Base-by-base conservation (phyloP, 2,329 filamentous ascomycete species). In the Talaromyces sp. region DNA sequence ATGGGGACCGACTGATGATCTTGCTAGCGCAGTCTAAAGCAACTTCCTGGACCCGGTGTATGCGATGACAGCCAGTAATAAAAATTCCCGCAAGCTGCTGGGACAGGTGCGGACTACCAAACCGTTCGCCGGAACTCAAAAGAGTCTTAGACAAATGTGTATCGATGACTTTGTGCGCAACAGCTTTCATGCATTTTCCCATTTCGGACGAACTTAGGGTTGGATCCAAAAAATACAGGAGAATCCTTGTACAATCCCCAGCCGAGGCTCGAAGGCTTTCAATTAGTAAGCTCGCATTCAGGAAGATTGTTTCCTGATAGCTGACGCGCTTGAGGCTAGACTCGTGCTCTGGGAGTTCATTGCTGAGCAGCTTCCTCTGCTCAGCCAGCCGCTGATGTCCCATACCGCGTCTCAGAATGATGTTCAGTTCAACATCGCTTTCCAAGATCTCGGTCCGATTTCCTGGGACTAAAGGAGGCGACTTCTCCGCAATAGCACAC, bases 341-440 rank as follows among this genome's bases (percentile, higher is more conserved):
- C 65, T 92, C 87, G 69, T 89, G 90, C 5, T 85, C 82, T 0
- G 93, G 91, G 31, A 99, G 81, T 52, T 95, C 83, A 65, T 86
- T 84, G 3, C 83, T 82, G 23, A 99, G 82, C 7, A 87, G 84
- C 70, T 88, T 90, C 80, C 96, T 97, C 73, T 96, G 92, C 66
- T 89, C 85, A 1, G 86, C 78, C 61, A 92, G 88, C 52, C 74
- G 74, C 65, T 93, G 87, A 33, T 88, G 85, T 66, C 87, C 91
- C 81, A 92, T 91, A 18, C 93, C 93, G 65, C 95, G 86, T 64
- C 93, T 88, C 58, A 99, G 82, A 18, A 98, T 90, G 0, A 92
- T 96, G 71, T 99, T 98, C 44, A 99, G 84, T 71, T 99, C 95
- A 61, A 99, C 93, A 67, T 98, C 95, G 73, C 93, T 97, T 75